phyloP scores from a whole-genome alignment of 106 monocot genomes.

The Acorus gramineus region DNA sequence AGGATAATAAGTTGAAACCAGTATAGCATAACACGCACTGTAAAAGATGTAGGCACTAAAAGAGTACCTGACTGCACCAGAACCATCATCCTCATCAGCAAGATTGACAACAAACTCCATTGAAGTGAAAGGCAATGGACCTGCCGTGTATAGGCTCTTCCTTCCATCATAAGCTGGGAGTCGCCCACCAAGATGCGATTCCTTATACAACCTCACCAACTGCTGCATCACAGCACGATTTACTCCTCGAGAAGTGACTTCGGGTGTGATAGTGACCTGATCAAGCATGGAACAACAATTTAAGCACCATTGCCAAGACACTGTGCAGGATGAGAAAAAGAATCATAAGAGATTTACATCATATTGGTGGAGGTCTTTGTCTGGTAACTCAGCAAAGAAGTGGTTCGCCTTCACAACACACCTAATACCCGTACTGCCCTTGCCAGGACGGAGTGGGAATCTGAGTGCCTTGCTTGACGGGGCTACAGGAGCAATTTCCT shows the following conservation, averaged over 20 bases:
- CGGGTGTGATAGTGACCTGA: slow-evolving; percentile 77
- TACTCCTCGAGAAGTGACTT: slow-evolving; percentile 68
- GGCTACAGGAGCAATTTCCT: slow-evolving; percentile 25
- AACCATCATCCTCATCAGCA: slow-evolving; percentile 58
- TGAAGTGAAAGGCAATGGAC: slow-evolving; percentile 64
- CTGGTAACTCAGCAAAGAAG: slow-evolving; percentile 69
- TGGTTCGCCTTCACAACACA: slow-evolving; percentile 91
- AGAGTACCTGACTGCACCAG: slow-evolving; percentile 33
- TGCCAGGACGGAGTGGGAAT: slow-evolving; percentile 72
- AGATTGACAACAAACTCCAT: slow-evolving; percentile 61
- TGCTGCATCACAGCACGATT: slow-evolving; percentile 79
- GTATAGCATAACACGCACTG: neutral
- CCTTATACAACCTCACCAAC: slow-evolving; percentile 46
- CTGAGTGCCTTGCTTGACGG: slow-evolving; percentile 60
- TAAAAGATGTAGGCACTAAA: neutral
- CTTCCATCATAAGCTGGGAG: slow-evolving; percentile 92
- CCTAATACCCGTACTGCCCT: slow-evolving; percentile 42
- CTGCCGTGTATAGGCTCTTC: slow-evolving; percentile 88
- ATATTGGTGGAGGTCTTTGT: slow-evolving; percentile 88
- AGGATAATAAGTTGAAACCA: neutral
- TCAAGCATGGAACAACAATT: neutral
- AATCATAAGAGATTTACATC: slow-evolving; percentile 35
- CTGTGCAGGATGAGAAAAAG: neutral
- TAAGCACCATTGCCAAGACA: neutral
- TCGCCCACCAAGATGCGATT: slow-evolving; percentile 60